Evolutionary conservation across 495 filamentous ascomycete genomes (phyloP).

Genomic region (Aspergillus carlsbadensis): DNA sequence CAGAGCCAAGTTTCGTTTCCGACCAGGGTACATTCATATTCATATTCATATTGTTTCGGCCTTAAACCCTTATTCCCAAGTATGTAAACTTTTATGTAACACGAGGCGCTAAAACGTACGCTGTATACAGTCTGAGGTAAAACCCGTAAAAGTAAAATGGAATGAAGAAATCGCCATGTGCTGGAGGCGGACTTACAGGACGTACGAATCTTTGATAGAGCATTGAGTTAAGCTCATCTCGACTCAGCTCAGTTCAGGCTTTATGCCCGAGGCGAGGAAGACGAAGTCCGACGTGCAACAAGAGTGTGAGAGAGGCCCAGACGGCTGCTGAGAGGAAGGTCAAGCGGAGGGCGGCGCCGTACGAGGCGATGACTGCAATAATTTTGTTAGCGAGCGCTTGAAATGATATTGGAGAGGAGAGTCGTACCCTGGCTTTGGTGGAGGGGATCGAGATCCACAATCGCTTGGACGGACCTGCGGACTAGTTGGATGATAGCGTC

Average conservation of each 20-base stretch:
- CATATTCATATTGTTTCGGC: no score
- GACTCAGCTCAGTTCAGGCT: neutral
- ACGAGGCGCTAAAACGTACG: no score
- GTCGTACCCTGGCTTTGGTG: conserved; percentile 51
- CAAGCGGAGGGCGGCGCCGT: conserved; percentile 54
- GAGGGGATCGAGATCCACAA: conserved; percentile 46
- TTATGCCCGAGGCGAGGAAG: conserved; percentile 54
- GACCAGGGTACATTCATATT: no score
- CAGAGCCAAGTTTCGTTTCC: no score
- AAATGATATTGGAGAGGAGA: neutral
- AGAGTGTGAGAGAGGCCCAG: conserved; percentile 48
- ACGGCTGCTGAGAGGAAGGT: conserved; percentile 53
- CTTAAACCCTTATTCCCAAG: no score
- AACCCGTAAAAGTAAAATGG: no score
- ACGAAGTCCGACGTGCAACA: conserved; percentile 50
- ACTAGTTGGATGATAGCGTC: conserved; percentile 50
- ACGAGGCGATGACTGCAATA: conserved; percentile 54
- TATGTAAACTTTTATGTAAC: no score
- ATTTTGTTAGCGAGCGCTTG: neutral
- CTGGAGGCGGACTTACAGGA: no score
- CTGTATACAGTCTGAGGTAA: no score
- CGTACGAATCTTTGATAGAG: no score
- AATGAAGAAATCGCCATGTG: no score
- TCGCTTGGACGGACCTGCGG: conserved; percentile 53
- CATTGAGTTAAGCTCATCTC: no score